phyloP scores from a whole-genome alignment of 2,329 filamentous ascomycete genomes.

The Apiospora kogelbergensis region DNA sequence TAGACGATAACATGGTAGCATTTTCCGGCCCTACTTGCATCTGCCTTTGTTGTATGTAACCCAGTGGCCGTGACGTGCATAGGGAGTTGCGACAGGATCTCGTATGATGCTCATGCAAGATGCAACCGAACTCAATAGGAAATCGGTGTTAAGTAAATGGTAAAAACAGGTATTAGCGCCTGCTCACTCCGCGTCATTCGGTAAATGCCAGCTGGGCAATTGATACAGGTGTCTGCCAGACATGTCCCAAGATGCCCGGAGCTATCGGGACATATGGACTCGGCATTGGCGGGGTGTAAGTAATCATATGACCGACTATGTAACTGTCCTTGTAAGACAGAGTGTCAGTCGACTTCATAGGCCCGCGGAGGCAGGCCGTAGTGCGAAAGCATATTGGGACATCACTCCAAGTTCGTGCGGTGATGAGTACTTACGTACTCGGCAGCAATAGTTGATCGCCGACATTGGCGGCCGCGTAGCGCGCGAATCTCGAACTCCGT shows the following conservation, averaged over 20 bases:
- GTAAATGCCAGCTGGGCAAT: background rate
- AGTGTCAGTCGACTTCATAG: background rate
- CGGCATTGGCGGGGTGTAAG: background rate
- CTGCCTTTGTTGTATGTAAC: background rate
- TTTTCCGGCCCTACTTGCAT: background rate
- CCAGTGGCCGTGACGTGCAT: conserved; percentile 3
- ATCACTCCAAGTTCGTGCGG: background rate
- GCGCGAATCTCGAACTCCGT: background rate
- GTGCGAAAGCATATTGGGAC: background rate
- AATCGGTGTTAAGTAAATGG: background rate
- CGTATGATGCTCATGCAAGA: conserved; percentile 7
- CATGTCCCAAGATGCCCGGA: background rate
- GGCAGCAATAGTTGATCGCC: background rate
- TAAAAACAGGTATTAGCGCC: background rate
- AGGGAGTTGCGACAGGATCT: background rate
- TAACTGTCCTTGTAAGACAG: background rate
- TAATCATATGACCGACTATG: background rate
- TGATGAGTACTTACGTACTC: background rate
- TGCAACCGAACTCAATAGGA: background rate
- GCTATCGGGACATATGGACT: background rate
- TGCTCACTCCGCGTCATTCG: background rate
- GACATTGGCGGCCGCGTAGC: background rate
- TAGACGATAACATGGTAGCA: background rate
- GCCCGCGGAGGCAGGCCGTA: background rate
- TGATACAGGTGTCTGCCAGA: background rate